phyloP scores from a whole-genome alignment of 352 stramenopile species.

The Phytophthora nicotianae region DNA sequence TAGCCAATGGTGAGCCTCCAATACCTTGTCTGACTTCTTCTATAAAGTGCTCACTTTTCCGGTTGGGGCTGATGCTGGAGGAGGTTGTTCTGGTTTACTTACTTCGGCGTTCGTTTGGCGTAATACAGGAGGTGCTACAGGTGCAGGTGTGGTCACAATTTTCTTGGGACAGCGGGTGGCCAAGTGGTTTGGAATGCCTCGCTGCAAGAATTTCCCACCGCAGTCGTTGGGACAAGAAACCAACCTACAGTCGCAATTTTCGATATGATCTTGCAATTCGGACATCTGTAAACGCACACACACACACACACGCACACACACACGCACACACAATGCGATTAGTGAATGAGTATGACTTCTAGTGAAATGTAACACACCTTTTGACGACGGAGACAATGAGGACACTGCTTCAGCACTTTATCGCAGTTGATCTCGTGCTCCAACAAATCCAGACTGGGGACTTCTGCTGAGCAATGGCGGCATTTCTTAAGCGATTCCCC shows the following conservation, averaged over 20 bases:
- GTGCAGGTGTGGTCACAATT: background rate
- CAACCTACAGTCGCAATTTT: constrained; percentile 81
- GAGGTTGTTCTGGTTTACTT: constrained; percentile 15
- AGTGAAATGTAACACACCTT: constrained; percentile 45
- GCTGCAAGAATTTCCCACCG: constrained; percentile 80
- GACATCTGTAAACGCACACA: constrained; percentile 56
- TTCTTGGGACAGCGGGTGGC: constrained; percentile 69
- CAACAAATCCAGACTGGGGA: constrained; percentile 50
- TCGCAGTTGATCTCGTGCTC: constrained; percentile 82
- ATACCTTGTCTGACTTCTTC: background rate
- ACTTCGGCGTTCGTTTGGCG: constrained; percentile 4
- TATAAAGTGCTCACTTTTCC: constrained; percentile 22
- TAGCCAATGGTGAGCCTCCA: background rate
- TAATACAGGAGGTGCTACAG: constrained; percentile 4
- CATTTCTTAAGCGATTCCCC: constrained; percentile 59
- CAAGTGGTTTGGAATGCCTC: constrained; percentile 78
- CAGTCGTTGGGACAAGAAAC: constrained; percentile 80
- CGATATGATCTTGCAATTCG: constrained; percentile 81
- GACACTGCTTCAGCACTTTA: constrained; percentile 84
- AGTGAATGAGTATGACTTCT: background rate
- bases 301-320: too few species aligned
- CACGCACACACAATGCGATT: too few species aligned
- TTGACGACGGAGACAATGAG: constrained; percentile 78
- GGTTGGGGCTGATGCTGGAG: background rate
- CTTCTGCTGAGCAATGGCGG: constrained; percentile 59